Percentiles rank a stretch among this genome's conserved stretches.
These are phyloP conservation scores for Clarireedia monteithiana DNA, from an alignment of 2,329 filamentous ascomycete species.

Conservation along the genomic window DNA sequence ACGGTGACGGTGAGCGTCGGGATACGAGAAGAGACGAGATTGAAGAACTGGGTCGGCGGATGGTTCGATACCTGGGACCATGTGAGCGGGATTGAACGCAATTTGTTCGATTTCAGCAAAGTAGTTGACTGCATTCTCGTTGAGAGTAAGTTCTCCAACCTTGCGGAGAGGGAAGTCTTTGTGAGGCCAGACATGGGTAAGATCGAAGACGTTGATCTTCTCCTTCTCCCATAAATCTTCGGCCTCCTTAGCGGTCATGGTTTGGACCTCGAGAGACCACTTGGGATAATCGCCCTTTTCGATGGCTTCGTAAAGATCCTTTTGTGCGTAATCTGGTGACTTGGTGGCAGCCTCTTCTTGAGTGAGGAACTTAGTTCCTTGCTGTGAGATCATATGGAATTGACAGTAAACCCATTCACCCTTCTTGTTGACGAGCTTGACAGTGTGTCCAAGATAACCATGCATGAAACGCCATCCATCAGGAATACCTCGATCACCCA, in stretches of 20 bases:
- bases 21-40: constrained; percentile 61
- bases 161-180: constrained; percentile 38
- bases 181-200: constrained; percentile 48
- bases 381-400: constrained; percentile 45
- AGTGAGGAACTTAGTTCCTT: constrained; percentile 43
- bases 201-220: constrained; percentile 43
- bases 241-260: constrained; percentile 42
- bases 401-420: constrained; percentile 47
- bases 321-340: constrained; percentile 42
- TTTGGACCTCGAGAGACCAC: constrained; percentile 48
- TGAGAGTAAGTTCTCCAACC: constrained; percentile 41
- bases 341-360: constrained; percentile 37
- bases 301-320: constrained; percentile 48
- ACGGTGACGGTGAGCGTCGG: constrained; percentile 52
- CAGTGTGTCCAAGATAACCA: constrained; percentile 46
- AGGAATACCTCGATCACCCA: constrained; percentile 49
- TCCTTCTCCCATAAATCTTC: constrained; percentile 33
- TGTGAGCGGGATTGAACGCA: constrained; percentile 57
- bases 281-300: constrained; percentile 43
- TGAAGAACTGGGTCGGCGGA: constrained; percentile 63
- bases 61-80: constrained; percentile 58
- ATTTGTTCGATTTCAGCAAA: constrained; percentile 61
- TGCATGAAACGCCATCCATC: constrained; percentile 47
- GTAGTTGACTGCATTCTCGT: constrained; percentile 46
- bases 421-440: constrained; percentile 47